Conservation (phyloP, 306 rosid genomes). For the Potentilla sterilis region DNA sequence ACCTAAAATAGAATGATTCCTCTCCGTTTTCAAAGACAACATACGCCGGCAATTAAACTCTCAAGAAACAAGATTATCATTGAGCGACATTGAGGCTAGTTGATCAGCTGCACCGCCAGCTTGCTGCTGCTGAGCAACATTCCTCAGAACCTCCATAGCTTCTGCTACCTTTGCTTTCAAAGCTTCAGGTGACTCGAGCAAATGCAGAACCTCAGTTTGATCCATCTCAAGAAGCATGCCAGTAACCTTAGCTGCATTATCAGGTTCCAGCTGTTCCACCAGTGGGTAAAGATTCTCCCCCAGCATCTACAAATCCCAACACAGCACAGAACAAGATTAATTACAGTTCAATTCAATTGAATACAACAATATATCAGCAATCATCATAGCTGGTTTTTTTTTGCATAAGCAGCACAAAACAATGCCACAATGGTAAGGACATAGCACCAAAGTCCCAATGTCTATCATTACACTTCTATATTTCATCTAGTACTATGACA, state of each 20-base stretch:
- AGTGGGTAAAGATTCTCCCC: conserved; percentile 97
- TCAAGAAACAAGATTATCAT: conserved; percentile 77
- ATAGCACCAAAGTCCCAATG: not conserved
- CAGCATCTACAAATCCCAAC: conserved; percentile 65
- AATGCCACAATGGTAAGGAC: not conserved
- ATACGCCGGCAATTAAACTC: not conserved
- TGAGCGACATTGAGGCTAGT: conserved; percentile 70
- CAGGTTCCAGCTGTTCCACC: conserved; percentile 95
- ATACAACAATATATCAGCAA: not conserved
- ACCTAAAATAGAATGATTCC: conserved; percentile 10
- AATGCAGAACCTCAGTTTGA: conserved; percentile 93
- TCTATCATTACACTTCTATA: not conserved
- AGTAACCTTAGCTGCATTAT: conserved; percentile 94
- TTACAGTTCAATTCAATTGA: too few relatives aligned
- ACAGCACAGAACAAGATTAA: conserved; percentile 8
- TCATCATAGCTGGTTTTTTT: not conserved
- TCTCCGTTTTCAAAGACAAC: not conserved
- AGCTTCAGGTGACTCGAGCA: conserved; percentile 98
- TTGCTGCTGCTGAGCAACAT: conserved; percentile 90
- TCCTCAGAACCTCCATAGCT: conserved; percentile 95
- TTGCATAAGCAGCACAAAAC: not conserved
- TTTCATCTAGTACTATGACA: not conserved
- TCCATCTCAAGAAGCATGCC: conserved; percentile 99
- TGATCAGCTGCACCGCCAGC: conserved; percentile 84
- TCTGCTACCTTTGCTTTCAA: conserved; percentile 94